Conservation (phyloP, 352 stramenopile species). For the Globisporangium polare region DNA sequence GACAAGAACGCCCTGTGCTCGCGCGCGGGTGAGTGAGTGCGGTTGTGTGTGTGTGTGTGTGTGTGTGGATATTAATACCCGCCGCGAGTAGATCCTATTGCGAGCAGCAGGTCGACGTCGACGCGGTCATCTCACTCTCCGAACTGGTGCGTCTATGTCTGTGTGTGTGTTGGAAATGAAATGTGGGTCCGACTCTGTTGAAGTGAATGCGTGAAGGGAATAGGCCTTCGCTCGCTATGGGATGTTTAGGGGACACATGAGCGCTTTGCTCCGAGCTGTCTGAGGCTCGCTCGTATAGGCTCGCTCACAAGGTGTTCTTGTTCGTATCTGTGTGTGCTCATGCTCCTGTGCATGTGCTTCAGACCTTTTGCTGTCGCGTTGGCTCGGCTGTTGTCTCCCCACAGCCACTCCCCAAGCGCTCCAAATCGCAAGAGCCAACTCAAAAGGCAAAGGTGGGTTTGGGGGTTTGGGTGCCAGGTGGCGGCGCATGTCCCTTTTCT, state of each 20-base stretch:
- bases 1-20: background rate
- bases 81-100: background rate
- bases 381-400: background rate
- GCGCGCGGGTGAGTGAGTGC: no score
- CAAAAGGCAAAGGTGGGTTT: slow-evolving; percentile 10
- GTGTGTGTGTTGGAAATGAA: background rate
- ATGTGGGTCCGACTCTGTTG: background rate
- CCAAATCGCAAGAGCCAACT: background rate
- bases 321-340: background rate
- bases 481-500: slow-evolving; percentile 8
- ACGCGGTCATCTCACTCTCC: background rate
- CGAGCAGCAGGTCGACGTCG: background rate
- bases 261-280: background rate
- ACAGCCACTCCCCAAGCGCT: background rate
- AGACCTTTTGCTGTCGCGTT: background rate
- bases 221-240: background rate
- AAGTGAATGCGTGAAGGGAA: slow-evolving; percentile 4
- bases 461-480: slow-evolving; percentile 11
- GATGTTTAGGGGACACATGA: background rate
- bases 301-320: background rate
- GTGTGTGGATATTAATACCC: background rate
- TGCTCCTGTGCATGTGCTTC: background rate
- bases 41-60: background rate
- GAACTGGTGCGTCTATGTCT: slow-evolving; percentile 3
- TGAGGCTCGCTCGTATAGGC: background rate